A percentile compares a stretch with the other conserved stretches of the same genome.
Evolutionary conservation across 2,329 filamentous ascomycete species (phyloP).

Genomic region (Aspergillus vadensis): DNA sequence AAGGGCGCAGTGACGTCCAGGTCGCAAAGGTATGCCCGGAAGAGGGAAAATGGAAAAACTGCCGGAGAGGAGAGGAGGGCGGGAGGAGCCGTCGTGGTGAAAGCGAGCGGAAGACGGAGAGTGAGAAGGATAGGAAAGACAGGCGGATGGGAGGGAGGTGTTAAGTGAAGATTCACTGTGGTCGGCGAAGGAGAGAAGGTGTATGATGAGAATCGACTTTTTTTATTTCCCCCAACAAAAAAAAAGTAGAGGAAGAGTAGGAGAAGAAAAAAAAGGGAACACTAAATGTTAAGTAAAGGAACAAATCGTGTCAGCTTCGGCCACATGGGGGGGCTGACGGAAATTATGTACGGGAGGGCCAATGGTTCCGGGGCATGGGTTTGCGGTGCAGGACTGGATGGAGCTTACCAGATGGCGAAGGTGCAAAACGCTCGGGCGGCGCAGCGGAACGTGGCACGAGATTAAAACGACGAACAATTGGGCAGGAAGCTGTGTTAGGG

Average conservation of each 20-base stretch:
- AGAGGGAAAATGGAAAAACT: not conserved
- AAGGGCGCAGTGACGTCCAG: not conserved
- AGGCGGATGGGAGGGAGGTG: not conserved
- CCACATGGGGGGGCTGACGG: constrained; percentile 6
- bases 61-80: not conserved
- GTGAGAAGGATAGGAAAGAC: constrained; percentile 1
- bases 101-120: constrained; percentile 4
- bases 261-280: constrained; percentile 7
- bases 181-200: not conserved
- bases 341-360: constrained; percentile 15
- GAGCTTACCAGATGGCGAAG: constrained; percentile 23
- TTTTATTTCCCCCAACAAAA: no score
- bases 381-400: constrained; percentile 16
- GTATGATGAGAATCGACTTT: not conserved
- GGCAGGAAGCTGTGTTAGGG: constrained; percentile 22
- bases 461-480: constrained; percentile 25
- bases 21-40: not conserved
- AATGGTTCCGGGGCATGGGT: constrained; percentile 13
- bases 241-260: not conserved
- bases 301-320: constrained; percentile 8
- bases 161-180: not conserved
- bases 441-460: constrained; percentile 27
- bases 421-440: constrained; percentile 22
- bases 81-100: constrained; percentile 6
- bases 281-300: constrained; percentile 7